Conservation (phyloP, 495 filamentous ascomycete species). For the Coniosporium apollinis region DNA sequence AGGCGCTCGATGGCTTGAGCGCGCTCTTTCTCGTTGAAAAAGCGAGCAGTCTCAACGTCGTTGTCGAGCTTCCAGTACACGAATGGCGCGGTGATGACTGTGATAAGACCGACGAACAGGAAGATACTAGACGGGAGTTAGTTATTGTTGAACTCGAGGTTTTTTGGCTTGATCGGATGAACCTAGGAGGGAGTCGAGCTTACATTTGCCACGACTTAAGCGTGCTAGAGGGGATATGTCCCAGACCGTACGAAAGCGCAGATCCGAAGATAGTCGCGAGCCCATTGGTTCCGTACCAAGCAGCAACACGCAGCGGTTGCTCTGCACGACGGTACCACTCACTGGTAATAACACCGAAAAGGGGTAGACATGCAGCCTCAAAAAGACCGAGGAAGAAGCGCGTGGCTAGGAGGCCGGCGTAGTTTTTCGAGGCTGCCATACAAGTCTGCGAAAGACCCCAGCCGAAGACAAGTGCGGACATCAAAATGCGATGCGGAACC, state of each 20-base stretch:
- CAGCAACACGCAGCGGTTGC: constrained; percentile 32
- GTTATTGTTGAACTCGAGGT: too few species aligned
- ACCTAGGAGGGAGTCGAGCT: constrained; percentile 6
- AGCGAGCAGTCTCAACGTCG: constrained; percentile 25
- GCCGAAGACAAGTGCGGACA: constrained; percentile 40
- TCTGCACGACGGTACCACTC: constrained; percentile 35
- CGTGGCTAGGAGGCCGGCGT: too few species aligned
- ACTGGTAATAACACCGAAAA: constrained; percentile 36
- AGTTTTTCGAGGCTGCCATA: constrained; percentile 30
- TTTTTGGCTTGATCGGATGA: background rate
- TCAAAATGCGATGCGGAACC: constrained; percentile 45
- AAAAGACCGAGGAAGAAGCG: too few species aligned
- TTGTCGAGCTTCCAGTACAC: constrained; percentile 31
- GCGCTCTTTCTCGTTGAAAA: constrained; percentile 9
- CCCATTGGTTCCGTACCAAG: constrained; percentile 35
- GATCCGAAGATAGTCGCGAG: constrained; percentile 31
- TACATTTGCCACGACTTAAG: constrained; percentile 48
- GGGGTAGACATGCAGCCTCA: constrained; percentile 40
- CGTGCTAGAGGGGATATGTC: constrained; percentile 33
- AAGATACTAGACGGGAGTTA: constrained; percentile 26
- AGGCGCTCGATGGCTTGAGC: constrained; percentile 13
- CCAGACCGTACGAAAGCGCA: constrained; percentile 33
- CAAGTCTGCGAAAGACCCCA: constrained; percentile 31
- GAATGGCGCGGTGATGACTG: constrained; percentile 27
- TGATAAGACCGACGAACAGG: constrained; percentile 34